A percentile compares a stretch with the other conserved stretches of the same genome.
These are phyloP conservation scores for Rhizophagus clarus DNA, from an alignment of 192 early-diverging fungal species.

Conservation along the genomic window DNA sequence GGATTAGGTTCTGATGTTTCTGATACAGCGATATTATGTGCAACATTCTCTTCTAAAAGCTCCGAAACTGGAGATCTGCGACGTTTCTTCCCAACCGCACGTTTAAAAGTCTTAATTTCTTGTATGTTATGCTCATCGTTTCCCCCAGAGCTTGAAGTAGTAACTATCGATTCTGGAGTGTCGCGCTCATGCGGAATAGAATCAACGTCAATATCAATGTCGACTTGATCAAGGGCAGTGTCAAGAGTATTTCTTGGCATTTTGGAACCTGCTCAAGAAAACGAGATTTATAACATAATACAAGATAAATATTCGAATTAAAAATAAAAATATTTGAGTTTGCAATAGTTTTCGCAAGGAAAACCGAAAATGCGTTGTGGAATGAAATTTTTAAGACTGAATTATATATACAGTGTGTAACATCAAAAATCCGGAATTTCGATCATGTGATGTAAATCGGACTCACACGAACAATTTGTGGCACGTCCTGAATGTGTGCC, in stretches of 20 bases:
- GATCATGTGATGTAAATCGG: too few species aligned
- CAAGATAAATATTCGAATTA: too few species aligned
- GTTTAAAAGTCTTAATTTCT: neutral
- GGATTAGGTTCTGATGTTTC: neutral
- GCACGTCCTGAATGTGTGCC: too few species aligned
- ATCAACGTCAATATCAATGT: neutral
- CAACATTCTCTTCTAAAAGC: neutral
- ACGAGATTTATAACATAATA: too few species aligned
- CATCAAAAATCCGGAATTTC: too few species aligned
- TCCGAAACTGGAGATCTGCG: neutral
- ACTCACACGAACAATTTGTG: too few species aligned
- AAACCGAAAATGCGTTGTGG: too few species aligned
- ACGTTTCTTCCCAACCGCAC: neutral
- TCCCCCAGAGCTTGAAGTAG: neutral
- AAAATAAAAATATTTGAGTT: too few species aligned
- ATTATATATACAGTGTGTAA: too few species aligned
- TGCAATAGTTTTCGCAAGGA: too few species aligned
- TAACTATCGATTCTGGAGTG: neutral
- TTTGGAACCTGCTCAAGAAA: too few species aligned
- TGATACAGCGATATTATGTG: neutral
- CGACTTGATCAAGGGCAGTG: neutral
- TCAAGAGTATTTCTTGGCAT: neutral
- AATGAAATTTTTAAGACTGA: too few species aligned
- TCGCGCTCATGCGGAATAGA: neutral
- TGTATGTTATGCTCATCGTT: neutral